A percentile compares a stretch with the other conserved stretches of the same genome.
phyloP scores from a whole-genome alignment of 805 yeast genomes.

The Sporopachydermia quercuum region DNA sequence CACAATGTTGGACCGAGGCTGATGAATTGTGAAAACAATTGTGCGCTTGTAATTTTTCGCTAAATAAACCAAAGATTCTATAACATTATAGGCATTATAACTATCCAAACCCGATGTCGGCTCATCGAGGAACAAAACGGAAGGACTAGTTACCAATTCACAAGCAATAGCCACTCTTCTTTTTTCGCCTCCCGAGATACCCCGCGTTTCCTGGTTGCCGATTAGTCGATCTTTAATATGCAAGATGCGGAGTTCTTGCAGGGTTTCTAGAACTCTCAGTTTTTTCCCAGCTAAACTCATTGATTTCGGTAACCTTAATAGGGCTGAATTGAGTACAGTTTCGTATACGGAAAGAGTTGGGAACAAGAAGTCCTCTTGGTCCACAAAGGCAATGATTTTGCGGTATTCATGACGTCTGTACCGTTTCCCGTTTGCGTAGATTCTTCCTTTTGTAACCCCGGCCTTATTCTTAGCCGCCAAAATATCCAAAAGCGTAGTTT shows the following conservation, averaged over 20 bases:
- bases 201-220: slow-evolving; percentile 82
- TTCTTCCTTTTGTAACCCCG: slow-evolving; percentile 52
- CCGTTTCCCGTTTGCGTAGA: slow-evolving; percentile 57
- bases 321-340: slow-evolving; percentile 84
- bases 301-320: slow-evolving; percentile 66
- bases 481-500: slow-evolving; percentile 84
- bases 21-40: slow-evolving; percentile 86
- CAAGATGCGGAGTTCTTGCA: slow-evolving; percentile 71
- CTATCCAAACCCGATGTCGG: slow-evolving; percentile 95
- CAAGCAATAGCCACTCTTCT: slow-evolving; percentile 88
- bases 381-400: slow-evolving; percentile 81
- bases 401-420: slow-evolving; percentile 30
- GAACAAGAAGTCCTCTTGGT: slow-evolving; percentile 81
- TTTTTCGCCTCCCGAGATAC: slow-evolving; percentile 89
- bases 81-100: slow-evolving; percentile 81
- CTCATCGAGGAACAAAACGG: slow-evolving; percentile 72
- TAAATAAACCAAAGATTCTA: slow-evolving; percentile 68
- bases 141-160: slow-evolving; percentile 80
- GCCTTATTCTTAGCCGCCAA: slow-evolving; percentile 77
- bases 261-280: slow-evolving; percentile 68
- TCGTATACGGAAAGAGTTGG: slow-evolving; percentile 94
- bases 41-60: slow-evolving; percentile 77
- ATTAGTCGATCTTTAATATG: slow-evolving; percentile 73
- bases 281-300: slow-evolving; percentile 67
- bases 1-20: slow-evolving; percentile 92